phyloP scores from a whole-genome alignment of 2,329 filamentous ascomycete genomes.

The Pestalotiopsis fici region DNA sequence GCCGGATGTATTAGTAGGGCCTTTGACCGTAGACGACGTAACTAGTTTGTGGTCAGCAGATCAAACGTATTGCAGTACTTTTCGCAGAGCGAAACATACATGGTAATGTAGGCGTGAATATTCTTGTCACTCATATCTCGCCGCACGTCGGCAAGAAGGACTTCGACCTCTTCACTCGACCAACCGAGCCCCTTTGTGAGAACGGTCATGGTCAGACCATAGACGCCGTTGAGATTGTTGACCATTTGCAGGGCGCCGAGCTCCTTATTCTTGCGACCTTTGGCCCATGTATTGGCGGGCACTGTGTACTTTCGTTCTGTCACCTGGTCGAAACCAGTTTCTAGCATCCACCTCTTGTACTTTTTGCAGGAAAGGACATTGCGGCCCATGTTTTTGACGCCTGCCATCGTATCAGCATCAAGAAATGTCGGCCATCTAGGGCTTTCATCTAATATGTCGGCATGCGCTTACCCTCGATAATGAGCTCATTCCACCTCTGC shows the following conservation, averaged over 20 bases:
- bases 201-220: constrained; percentile 31
- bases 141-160: constrained; percentile 30
- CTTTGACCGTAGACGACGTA: constrained; percentile 3
- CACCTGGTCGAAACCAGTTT: constrained; percentile 35
- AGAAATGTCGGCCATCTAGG: too few relatives aligned
- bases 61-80: neutral
- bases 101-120: constrained; percentile 32
- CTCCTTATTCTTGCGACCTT: constrained; percentile 34
- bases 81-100: constrained; percentile 19
- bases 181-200: constrained; percentile 31
- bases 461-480: constrained; percentile 21
- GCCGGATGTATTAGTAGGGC: neutral
- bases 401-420: constrained; percentile 5
- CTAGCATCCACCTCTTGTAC: constrained; percentile 27
- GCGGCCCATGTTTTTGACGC: constrained; percentile 22
- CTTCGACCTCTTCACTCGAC: constrained; percentile 30
- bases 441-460: neutral
- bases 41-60: neutral
- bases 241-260: constrained; percentile 35
- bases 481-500: constrained; percentile 24
- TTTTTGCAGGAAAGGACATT: constrained; percentile 20
- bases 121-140: constrained; percentile 28
- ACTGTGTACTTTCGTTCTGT: constrained; percentile 28
- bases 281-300: constrained; percentile 35
- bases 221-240: constrained; percentile 32